Evolutionary conservation across 108 stramenopile genomes (phyloP).

Genomic region (Conticribra guillardii): DNA sequence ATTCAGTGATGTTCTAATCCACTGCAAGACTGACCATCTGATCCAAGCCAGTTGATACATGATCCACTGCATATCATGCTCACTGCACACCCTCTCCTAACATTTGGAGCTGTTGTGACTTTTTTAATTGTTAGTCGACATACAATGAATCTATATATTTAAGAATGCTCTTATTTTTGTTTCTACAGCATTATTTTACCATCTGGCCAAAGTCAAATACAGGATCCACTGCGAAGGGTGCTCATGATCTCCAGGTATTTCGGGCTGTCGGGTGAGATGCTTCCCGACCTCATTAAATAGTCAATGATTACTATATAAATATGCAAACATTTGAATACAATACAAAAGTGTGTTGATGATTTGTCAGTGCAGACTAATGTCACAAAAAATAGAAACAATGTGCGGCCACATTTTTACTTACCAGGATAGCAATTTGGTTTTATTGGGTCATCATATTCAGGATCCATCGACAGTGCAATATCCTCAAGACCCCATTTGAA

Average conservation of each 20-base stretch:
- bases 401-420: conserved; percentile 2
- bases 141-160: too few relatives aligned
- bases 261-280: conserved; percentile 66
- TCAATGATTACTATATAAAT: conserved; percentile 84
- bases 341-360: not conserved
- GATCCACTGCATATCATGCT: too few relatives aligned
- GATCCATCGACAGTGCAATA: conserved; percentile 59
- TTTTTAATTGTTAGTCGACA: too few relatives aligned
- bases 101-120: too few relatives aligned
- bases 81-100: too few relatives aligned
- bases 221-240: conserved; percentile 76
- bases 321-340: too few relatives aligned
- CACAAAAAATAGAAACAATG: not conserved
- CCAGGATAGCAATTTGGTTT: conserved; percentile 89
- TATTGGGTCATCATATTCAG: conserved; percentile 71
- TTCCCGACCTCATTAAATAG: conserved; percentile 66
- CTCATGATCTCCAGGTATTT: conserved; percentile 81
- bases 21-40: too few relatives aligned
- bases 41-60: too few relatives aligned
- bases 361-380: not conserved
- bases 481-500: conserved; percentile 72
- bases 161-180: too few relatives aligned
- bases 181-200: not conserved
- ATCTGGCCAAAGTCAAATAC: conserved; percentile 22
- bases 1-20: too few relatives aligned